Base-by-base conservation (phyloP, 179 eudicot species). In the Camellia oleifera region DNA sequence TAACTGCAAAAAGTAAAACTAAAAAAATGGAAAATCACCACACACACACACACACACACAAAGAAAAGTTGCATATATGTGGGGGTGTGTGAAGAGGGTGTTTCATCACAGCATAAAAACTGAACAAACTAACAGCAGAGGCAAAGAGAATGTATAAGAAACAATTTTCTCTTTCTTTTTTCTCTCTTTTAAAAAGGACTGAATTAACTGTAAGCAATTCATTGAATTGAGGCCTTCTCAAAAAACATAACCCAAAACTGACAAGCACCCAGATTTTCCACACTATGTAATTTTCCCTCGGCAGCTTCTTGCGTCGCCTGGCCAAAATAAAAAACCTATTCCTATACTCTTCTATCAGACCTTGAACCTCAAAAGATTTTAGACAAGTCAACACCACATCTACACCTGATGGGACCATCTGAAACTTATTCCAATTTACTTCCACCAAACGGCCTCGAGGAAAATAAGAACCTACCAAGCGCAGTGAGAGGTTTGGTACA, bases 241-340 rank as follows among this genome's bases (percentile, higher is more conserved):
- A 62, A 20, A 62, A 20, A 0, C 17, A 50, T 45, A 69, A 45
- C 52, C 53, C 74, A 69, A 69, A 48, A 70, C 74, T 46, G 74
- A 70, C 26, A 70, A 70, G 74, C 58, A 70, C 40, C 54, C 12
- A 70, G 57, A 70, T 44, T 69, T 69, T 66, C 9, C 72, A 69
- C 2, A 32, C 70, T 66, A 4, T 13, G 50, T 26, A 45, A 15
- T 46, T 7, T 69, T n/a, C 12, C 65, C 23, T 15, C 5, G 7
- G 23, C 65, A 61, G 20, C 20, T 61, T 56, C 15, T 56, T 56
- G 2, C 60, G 12, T 56, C 14, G 23, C 20, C 12, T 17, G 65
- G n/a, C 65, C 65, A 61, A n/a, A 61, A 61, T 61, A 61, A 61
- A 61, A 61, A 46, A 26, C 26, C 23, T 45, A 69, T 69, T 69